Conservation (phyloP, 129 eudicot genomes). For the Tanacetum coccineum region DNA sequence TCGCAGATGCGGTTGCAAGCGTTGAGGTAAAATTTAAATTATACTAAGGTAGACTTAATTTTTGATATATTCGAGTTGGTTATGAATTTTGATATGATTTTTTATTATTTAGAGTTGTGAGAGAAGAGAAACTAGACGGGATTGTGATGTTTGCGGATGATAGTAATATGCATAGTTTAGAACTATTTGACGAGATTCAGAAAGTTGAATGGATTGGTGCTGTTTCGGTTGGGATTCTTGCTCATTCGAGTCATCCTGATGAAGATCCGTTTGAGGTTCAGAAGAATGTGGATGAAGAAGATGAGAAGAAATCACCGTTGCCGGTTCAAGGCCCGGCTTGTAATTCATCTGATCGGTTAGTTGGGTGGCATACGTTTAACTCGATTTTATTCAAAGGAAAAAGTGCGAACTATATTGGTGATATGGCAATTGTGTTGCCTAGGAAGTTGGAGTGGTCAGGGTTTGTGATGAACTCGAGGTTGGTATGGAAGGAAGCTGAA, state of each 20-base stretch:
- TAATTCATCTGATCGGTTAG: conserved; percentile 67
- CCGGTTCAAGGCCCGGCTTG: conserved; percentile 97
- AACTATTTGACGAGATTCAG: conserved; percentile 94
- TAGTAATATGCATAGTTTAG: conserved; percentile 93
- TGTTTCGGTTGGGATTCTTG: conserved; percentile 85
- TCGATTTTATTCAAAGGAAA: conserved; percentile 41
- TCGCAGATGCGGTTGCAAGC: conserved; percentile 71
- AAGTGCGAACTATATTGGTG: conserved; percentile 83
- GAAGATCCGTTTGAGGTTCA: conserved; percentile 37
- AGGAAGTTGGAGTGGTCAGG: conserved; percentile 84
- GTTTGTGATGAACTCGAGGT: conserved; percentile 77
- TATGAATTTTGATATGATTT: conserved; percentile 1
- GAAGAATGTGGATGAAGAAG: conserved; percentile 38
- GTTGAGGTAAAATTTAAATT: conserved; percentile 43
- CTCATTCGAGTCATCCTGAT: conserved; percentile 57
- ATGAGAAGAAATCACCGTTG: conserved; percentile 32
- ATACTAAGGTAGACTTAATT: too few relatives aligned
- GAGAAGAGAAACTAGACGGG: conserved; percentile 79
- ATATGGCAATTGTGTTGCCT: conserved; percentile 78
- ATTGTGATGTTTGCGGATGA: conserved; percentile 91
- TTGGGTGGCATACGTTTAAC: conserved; percentile 84
- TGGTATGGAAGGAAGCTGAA: conserved; percentile 76
- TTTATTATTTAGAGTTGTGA: conserved; percentile 52
- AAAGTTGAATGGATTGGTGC: conserved; percentile 89
- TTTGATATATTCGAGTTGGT: too few relatives aligned